Base-by-base conservation (phyloP, 148 eudicot species). In the Dysphania ambrosioides region DNA sequence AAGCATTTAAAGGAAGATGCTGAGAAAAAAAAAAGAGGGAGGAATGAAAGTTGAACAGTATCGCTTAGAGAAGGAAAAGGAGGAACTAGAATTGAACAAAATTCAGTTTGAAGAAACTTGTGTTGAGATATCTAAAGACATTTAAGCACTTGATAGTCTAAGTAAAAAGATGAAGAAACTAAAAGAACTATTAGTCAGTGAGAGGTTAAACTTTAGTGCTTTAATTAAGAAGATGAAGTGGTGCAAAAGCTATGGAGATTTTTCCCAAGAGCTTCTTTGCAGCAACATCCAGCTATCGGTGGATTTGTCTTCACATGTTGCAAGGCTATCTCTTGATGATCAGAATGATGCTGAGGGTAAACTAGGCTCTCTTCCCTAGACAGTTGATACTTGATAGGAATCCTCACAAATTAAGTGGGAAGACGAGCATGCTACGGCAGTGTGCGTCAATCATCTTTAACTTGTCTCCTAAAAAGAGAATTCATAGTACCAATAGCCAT, bases 91-190 rank as follows among this genome's bases (percentile, higher is more conserved):
- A 53, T 74, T 83, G 74, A 83, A 82, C 80, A 90, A 83, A 82
- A 79, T 75, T 79, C 84, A 86, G 80, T 82, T 94, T 49, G 91
- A 90, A 80, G 82, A 83, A 79, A 84, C 69, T 89, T 85, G 82
- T 78, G 18, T 82, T 61, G 98, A 89, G 75, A 88, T 90, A 85
- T 88, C 80, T 66, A 85, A 80, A 30, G 98, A 92, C 78, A 90
- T 95, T 64, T 55, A 75, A 42, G 88, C 86, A 71, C 93, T 92
- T 75, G 87, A 78, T 70, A 72, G 75, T 40, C 92, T 90, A 75
- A 90, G 88, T 83, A 84, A 83, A 79, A 90, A 84, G 81, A 83
- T 90, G 24, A 92, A 87, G 83, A 79, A 63, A 66, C 92, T 88
- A 71, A 71, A 92, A 5, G 86, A 87, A 69, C 85, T 87, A 26